Base-by-base conservation (phyloP, 306 rosid genomes). In the Vigna reflexopilosa region DNA sequence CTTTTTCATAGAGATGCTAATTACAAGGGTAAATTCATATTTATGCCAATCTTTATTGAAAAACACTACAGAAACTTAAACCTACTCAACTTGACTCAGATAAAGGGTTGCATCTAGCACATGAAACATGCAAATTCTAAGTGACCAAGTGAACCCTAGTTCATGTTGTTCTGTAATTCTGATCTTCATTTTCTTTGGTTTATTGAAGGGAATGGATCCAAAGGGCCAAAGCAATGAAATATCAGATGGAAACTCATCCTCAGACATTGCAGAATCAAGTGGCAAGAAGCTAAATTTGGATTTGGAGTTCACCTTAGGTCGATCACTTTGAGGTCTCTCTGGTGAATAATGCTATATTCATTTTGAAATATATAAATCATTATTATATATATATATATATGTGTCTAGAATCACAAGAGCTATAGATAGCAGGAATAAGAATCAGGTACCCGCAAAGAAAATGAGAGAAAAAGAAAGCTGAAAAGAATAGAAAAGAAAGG, bases 221-320 rank as follows among this genome's bases (percentile, higher is more conserved):
- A 94, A 89, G 67, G 83, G 94, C 76, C 78, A 86, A 77, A 90
- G 93, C 79, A 83, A 89, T 49, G 98, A 90, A 78, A 73, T 76
- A 79, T 88, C 98, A 86, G 96, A 91, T 77, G 86, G 86, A 84
- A 90, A 96, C 82, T 91, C 97, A 59, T 86, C 91, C 28, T 85
- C 96, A 77, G 81, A 83, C 70, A 58, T 83, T 36, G 85, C 94
- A 63, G 95, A 91, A 85, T 84, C 87, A 85, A 94, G 90, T 83
- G 91, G 90, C 9, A 86, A 80, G 89, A 91, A 90, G 80, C 91
- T 86, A 75, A 91, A 91, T 86, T 83, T 91, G 87, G 97, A 94
- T 90, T 90, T 94, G 89, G 98, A 91, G 70, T 94, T 94, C 91
- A 94, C 91, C 40, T 85, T 94, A 81, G 97, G 98, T 19, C 93